Conservation (phyloP, 768 basidiomycete species). For the Termitomyces sp. region DNA sequence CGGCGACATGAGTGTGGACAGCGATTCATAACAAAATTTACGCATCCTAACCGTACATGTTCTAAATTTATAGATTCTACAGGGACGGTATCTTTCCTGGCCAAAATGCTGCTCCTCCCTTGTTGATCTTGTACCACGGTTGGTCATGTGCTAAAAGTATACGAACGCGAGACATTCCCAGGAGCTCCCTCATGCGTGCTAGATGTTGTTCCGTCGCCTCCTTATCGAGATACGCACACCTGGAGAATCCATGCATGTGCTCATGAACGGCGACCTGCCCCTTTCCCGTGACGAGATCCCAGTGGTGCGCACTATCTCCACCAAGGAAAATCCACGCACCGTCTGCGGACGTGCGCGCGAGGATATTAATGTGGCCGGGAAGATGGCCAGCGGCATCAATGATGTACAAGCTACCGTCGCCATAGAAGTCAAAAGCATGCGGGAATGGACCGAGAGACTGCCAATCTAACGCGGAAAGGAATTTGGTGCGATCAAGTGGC, state of each 20-base stretch:
- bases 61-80: not conserved
- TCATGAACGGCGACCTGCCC: conserved; percentile 29
- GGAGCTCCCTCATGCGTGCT: conserved; percentile 24
- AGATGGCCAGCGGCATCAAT: conserved; percentile 55
- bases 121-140: conserved; percentile 23
- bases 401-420: conserved; percentile 55
- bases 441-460: conserved; percentile 22
- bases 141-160: conserved; percentile 51
- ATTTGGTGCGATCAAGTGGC: conserved; percentile 12
- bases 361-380: conserved; percentile 47
- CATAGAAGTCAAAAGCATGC: conserved; percentile 45
- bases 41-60: not conserved
- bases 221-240: conserved; percentile 40
- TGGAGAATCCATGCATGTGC: conserved; percentile 16
- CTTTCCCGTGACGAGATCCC: conserved; percentile 42
- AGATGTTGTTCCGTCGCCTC: conserved; percentile 38
- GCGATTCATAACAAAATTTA: not conserved
- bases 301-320: conserved; percentile 54
- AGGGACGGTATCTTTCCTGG: conserved; percentile 27
- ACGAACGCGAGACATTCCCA: conserved; percentile 30
- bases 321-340: conserved; percentile 53
- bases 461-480: conserved; percentile 12
- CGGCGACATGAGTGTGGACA: no score
- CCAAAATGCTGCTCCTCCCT: conserved; percentile 29
- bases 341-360: conserved; percentile 47